phyloP scores from a whole-genome alignment of 805 yeast species.

The Yamadazyma akitaensis region DNA sequence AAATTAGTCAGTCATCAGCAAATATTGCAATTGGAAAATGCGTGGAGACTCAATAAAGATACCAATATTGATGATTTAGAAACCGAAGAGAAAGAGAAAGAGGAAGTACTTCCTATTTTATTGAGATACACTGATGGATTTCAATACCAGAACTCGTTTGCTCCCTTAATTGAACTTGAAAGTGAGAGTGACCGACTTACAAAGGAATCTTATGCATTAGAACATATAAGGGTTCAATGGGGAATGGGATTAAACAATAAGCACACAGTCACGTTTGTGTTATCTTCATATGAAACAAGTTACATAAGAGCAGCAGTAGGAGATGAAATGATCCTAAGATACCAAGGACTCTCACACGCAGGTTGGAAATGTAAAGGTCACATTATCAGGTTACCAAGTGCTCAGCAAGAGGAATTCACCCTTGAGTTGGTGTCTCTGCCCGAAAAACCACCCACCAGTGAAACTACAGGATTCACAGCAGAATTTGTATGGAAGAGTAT shows the following conservation, averaged over 20 bases:
- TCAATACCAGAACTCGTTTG: conserved; percentile 81
- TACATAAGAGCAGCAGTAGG: conserved; percentile 77
- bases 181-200: conserved; percentile 73
- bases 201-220: conserved; percentile 75
- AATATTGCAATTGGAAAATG: conserved; percentile 69
- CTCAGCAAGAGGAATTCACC: conserved; percentile 64
- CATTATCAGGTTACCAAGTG: conserved; percentile 67
- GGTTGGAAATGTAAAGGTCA: conserved; percentile 71
- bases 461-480: conserved; percentile 68
- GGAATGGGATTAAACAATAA: conserved; percentile 59
- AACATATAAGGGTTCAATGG: conserved; percentile 74
- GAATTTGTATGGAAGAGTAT: conserved; percentile 90
- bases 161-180: conserved; percentile 78
- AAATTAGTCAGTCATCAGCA: conserved; percentile 58
- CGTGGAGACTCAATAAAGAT: conserved; percentile 72
- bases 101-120: conserved; percentile 67
- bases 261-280: conserved; percentile 64
- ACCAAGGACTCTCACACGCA: conserved; percentile 51
- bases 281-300: conserved; percentile 63
- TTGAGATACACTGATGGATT: conserved; percentile 78
- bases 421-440: conserved; percentile 55
- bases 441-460: conserved; percentile 54
- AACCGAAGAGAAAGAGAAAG: conserved; percentile 49
- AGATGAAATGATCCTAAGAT: conserved; percentile 71
- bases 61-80: conserved; percentile 63